Percentiles rank a stretch among this genome's conserved stretches.
These are phyloP conservation scores for Lasiodiplodia theobromae DNA, from an alignment of 2,329 filamentous ascomycete genomes.

Conservation along the genomic window DNA sequence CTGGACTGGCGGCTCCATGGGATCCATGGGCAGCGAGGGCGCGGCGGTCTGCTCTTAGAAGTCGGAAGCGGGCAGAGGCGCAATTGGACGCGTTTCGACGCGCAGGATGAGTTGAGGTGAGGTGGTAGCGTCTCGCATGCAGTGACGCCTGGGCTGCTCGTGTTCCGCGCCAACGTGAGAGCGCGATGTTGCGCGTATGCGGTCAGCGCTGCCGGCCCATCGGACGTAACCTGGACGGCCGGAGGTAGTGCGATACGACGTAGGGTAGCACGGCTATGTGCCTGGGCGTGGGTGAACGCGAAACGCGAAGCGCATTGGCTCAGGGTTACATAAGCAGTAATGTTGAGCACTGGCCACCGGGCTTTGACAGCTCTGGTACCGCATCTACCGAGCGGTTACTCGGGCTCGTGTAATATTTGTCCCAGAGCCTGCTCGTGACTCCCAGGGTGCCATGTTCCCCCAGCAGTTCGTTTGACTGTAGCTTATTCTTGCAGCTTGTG, in stretches of 20 bases:
- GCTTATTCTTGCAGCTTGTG: conserved; percentile 4
- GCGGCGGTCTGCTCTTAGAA: neutral
- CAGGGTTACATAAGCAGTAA: conserved; percentile 17
- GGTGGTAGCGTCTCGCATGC: conserved; percentile 25
- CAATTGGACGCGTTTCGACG: conserved; percentile 29
- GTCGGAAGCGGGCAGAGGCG: conserved; percentile 1
- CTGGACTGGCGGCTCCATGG: conserved; percentile 6
- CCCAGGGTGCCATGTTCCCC: conserved; percentile 2
- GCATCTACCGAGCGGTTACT: neutral
- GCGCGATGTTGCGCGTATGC: conserved; percentile 25
- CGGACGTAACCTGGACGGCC: conserved; percentile 7
- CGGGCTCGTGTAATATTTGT: neutral
- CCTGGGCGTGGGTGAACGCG: conserved; percentile 22
- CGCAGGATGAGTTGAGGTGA: conserved; percentile 4
- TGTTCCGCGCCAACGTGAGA: conserved; percentile 12
- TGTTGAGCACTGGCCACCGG: neutral
- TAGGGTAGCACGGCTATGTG: conserved; percentile 14
- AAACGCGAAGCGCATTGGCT: conserved; percentile 10
- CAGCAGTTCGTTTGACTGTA: neutral
- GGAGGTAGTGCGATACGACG: conserved; percentile 6
- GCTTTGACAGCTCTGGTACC: neutral
- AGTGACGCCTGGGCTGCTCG: conserved; percentile 20
- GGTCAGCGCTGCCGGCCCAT: conserved; percentile 22
- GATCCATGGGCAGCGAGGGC: conserved; percentile 7
- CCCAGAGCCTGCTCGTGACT: neutral